Base-by-base conservation (phyloP, 2,329 filamentous ascomycete genomes). In the Sclerotinia trifoliorum region DNA sequence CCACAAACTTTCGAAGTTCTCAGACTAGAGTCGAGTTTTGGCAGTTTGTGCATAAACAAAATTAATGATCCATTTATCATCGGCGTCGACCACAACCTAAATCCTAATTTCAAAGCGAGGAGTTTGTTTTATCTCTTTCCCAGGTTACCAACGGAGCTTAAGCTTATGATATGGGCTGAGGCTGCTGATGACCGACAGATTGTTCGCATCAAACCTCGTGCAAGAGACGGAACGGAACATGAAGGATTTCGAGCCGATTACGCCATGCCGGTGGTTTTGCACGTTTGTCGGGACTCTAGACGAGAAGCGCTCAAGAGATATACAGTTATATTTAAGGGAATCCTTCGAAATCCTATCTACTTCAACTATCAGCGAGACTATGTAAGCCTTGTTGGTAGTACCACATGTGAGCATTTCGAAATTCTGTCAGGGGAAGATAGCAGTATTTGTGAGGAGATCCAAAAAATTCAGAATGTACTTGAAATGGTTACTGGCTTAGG, bases 281-380 rank as follows among this genome's bases (percentile, higher is more conserved):
- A 55, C 13, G 26, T 67, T 26, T 67, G 65, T 13, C 35, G 49
- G 7, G 35, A 46, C 29, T 67, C 65, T 4, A 63, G 65, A 48
- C 32, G 17, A 4, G 46, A 67, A 39, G 65, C 65, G 2, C 42
- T 67, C 2, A 67, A 63, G 29, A 63, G 5, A 54, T 63, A 67
- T 52, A 46, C 48, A 3, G 24, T 54, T 13, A 21, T 63, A 24
- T 54, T 63, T 11, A 42, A 42, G 21, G 39, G 48, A 1, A 46
- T 44, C 0, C 48, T 67, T 39, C 42, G 13, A 8, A 24, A 54
- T 55, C 57, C 57, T 10, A 32, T 67, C 5, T 67, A 67, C 17
- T 67, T 67, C 57, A 67, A 67, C 21, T 54, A 42, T 21, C 39
- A 67, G 19, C 21, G 6, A 21, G 57, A 67, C 21, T 67, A 48